Evolutionary conservation across 129 eudicot genomes (phyloP).

Genomic region (Silybum marianum): DNA sequence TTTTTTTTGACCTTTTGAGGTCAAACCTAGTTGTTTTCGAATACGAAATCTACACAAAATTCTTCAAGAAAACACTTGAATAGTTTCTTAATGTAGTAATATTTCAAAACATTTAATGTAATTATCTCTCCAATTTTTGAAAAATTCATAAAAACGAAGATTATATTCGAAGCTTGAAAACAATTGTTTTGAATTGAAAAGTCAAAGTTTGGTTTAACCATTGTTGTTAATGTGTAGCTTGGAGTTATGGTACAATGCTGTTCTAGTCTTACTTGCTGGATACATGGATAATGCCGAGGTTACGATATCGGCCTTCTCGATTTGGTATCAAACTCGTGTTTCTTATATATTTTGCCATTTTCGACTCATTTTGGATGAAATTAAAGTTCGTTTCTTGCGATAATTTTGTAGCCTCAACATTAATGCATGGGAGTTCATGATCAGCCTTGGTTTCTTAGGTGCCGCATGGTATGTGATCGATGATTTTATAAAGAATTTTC

Average conservation of each 20-base stretch:
- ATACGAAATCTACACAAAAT: too few species aligned
- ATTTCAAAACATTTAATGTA: too few species aligned
- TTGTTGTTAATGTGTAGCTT: slow-evolving; percentile 32
- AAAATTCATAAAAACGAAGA: too few species aligned
- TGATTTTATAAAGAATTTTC: not conserved
- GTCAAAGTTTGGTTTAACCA: not conserved
- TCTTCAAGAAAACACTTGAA: too few species aligned
- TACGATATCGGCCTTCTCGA: slow-evolving; percentile 46
- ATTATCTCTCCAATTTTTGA: too few species aligned
- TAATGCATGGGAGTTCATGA: slow-evolving; percentile 56
- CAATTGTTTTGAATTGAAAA: not conserved
- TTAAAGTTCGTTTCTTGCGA: not conserved
- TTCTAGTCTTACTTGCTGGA: slow-evolving; percentile 48
- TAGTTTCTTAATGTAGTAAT: too few species aligned
- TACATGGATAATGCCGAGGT: slow-evolving; percentile 45
- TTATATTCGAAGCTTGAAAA: not conserved
- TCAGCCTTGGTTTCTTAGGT: slow-evolving; percentile 66
- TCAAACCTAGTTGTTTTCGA: not conserved
- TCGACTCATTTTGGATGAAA: not conserved
- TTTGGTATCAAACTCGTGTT: slow-evolving; percentile 33
- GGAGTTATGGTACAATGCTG: slow-evolving; percentile 52
- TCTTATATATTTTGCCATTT: not conserved
- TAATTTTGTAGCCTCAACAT: slow-evolving; percentile 48
- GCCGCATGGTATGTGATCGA: slow-evolving; percentile 64
- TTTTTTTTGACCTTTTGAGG: not conserved